Conservation (phyloP, 2,329 filamentous ascomycete genomes). For the Fusarium sp. region DNA sequence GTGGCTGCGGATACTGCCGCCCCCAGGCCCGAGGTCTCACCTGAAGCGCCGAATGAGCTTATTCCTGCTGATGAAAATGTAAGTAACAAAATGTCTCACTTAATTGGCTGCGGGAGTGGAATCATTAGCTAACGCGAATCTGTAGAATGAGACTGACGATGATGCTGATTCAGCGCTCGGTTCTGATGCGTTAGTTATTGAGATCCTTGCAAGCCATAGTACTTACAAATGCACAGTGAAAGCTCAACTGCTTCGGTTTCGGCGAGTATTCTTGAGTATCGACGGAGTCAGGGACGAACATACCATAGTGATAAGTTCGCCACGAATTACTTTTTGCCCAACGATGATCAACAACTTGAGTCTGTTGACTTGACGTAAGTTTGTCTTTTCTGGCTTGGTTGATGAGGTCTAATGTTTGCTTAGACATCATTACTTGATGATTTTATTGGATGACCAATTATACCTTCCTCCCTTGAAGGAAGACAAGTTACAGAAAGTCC, state of each 20-base stretch:
- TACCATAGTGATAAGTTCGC: slow-evolving; percentile 31
- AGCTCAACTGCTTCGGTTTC: slow-evolving; percentile 29
- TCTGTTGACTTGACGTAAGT: slow-evolving; percentile 25
- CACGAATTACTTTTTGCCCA: slow-evolving; percentile 18
- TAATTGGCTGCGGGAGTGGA: neutral
- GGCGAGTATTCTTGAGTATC: slow-evolving; percentile 21
- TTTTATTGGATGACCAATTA: slow-evolving; percentile 12
- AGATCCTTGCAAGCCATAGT: neutral
- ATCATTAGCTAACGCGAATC: neutral
- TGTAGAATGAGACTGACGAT: neutral
- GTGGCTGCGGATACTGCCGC: neutral
- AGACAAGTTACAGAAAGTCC: slow-evolving; percentile 8
- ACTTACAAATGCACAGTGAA: neutral
- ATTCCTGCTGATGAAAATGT: neutral
- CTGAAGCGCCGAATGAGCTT: neutral
- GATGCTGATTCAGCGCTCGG: slow-evolving; percentile 4
- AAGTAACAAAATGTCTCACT: neutral
- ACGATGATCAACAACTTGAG: slow-evolving; percentile 28
- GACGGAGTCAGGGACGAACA: slow-evolving; percentile 23
- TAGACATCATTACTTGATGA: slow-evolving; percentile 28
- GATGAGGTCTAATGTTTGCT: neutral
- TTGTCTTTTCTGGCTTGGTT: rapidly evolving
- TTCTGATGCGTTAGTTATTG: neutral
- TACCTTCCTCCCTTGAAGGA: slow-evolving; percentile 9
- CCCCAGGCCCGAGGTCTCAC: neutral